phyloP scores from a whole-genome alignment of 2,329 filamentous ascomycete species.

The Domatiomyces catenatus region DNA sequence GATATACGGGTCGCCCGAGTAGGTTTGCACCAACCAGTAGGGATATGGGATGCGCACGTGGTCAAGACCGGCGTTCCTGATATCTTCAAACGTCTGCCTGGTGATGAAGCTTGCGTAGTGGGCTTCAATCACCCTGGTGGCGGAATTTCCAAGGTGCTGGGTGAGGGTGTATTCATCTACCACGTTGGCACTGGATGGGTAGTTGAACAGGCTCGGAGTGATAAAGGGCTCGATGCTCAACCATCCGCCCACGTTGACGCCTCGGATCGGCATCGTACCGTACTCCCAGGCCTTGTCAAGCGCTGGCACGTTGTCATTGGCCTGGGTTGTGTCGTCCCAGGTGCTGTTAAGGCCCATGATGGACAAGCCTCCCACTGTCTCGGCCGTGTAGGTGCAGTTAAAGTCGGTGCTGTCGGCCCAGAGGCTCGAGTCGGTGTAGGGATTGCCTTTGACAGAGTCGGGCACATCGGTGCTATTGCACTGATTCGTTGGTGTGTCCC shows the following conservation, averaged over 20 bases:
- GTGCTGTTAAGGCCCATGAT: constrained; percentile 74
- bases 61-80: constrained; percentile 75
- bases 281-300: constrained; percentile 69
- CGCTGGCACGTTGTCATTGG: constrained; percentile 67
- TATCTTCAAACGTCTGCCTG: constrained; percentile 68
- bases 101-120: constrained; percentile 86
- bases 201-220: constrained; percentile 76
- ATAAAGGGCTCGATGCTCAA: constrained; percentile 89
- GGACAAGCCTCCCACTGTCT: constrained; percentile 70
- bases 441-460: constrained; percentile 49
- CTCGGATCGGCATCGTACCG: constrained; percentile 60
- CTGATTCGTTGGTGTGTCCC: constrained; percentile 30
- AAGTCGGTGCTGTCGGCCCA: constrained; percentile 87
- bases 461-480: constrained; percentile 45
- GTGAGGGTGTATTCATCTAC: constrained; percentile 81
- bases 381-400: constrained; percentile 83
- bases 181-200: constrained; percentile 45
- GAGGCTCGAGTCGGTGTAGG: constrained; percentile 67
- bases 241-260: constrained; percentile 91
- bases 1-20: constrained; percentile 75
- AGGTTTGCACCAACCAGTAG: constrained; percentile 85
- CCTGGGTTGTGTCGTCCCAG: constrained; percentile 68
- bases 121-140: constrained; percentile 53
- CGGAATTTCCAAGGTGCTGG: constrained; percentile 49
- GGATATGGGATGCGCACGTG: constrained; percentile 92